Conservation (phyloP, 2,329 filamentous ascomycete species). For the Penicillium sclerotiorum region DNA sequence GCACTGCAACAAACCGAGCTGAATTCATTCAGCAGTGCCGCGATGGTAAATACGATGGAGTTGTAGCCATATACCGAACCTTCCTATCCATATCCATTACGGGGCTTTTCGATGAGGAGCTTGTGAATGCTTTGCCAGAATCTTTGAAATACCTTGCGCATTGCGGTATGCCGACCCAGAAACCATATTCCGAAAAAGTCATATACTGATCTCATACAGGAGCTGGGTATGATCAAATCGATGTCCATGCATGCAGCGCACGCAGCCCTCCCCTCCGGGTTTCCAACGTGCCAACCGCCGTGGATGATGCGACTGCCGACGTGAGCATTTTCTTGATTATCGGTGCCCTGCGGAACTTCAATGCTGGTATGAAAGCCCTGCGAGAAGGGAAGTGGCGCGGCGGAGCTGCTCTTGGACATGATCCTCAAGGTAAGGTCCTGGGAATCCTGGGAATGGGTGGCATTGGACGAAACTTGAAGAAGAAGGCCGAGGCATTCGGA, state of each 20-base stretch:
- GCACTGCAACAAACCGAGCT: slow-evolving; percentile 62
- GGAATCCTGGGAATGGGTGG: slow-evolving; percentile 87
- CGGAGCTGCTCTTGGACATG: slow-evolving; percentile 63
- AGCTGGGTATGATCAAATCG: slow-evolving; percentile 83
- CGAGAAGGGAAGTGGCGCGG: slow-evolving; percentile 71
- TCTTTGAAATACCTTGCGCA: slow-evolving; percentile 43
- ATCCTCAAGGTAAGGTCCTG: slow-evolving; percentile 75
- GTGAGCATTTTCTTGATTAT: slow-evolving; percentile 78
- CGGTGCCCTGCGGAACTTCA: slow-evolving; percentile 75
- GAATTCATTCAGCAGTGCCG: slow-evolving; percentile 71
- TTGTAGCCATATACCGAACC: slow-evolving; percentile 69
- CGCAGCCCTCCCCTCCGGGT: slow-evolving; percentile 64
- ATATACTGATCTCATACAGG: slow-evolving; percentile 48
- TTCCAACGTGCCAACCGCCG: slow-evolving; percentile 78
- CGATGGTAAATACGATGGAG: slow-evolving; percentile 67
- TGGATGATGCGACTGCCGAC: slow-evolving; percentile 83
- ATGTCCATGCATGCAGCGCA: slow-evolving; percentile 70
- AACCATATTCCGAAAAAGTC: not conserved
- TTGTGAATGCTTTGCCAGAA: slow-evolving; percentile 57
- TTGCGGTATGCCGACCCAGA: slow-evolving; percentile 34
- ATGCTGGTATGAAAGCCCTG: slow-evolving; percentile 65
- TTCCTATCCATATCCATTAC: slow-evolving; percentile 67
- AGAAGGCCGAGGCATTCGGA: slow-evolving; percentile 73
- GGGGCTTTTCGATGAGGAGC: slow-evolving; percentile 69
- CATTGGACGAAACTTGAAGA: slow-evolving; percentile 76